Conservation (phyloP, 768 basidiomycete species). For the Boletellus ananiceps region DNA sequence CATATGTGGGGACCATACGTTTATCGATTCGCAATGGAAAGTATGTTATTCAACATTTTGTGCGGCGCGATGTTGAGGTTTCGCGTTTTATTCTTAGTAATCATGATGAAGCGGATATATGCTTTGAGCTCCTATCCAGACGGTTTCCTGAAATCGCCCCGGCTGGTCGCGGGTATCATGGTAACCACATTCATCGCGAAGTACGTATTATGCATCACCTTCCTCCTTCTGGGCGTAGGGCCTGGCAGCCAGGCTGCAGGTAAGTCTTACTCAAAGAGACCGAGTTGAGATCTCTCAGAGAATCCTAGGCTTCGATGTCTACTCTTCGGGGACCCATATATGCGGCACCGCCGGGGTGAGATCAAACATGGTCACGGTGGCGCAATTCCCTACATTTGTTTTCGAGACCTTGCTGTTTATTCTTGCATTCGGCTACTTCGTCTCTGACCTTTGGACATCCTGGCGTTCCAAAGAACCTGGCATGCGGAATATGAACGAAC, state of each 20-base stretch:
- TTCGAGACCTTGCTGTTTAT: slow-evolving; percentile 13
- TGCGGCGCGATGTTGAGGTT: neutral
- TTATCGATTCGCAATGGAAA: slow-evolving; percentile 17
- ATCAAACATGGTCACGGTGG: neutral
- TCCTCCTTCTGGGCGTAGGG: slow-evolving; percentile 10
- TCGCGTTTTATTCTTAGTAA: slow-evolving; percentile 4
- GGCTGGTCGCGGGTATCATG: slow-evolving; percentile 5
- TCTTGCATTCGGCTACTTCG: slow-evolving; percentile 13
- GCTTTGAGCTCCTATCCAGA: slow-evolving; percentile 7
- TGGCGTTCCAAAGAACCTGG: neutral
- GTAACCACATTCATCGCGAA: slow-evolving; percentile 4
- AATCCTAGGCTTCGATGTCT: too few relatives aligned
- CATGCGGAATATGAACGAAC: slow-evolving; percentile 1
- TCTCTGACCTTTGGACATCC: neutral
- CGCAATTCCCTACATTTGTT: slow-evolving; percentile 6
- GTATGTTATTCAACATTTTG: neutral
- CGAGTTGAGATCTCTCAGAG: neutral
- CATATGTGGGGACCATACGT: slow-evolving; percentile 13
- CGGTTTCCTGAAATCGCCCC: slow-evolving; percentile 4
- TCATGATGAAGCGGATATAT: slow-evolving; percentile 19
- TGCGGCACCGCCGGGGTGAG: slow-evolving; percentile 1
- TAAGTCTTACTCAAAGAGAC: neutral
- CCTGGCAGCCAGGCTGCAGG: slow-evolving; percentile 4
- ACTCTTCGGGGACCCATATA: neutral
- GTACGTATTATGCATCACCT: neutral